Base-by-base conservation (phyloP, 2,329 filamentous ascomycete genomes). In the Cyphellophora europaea region DNA sequence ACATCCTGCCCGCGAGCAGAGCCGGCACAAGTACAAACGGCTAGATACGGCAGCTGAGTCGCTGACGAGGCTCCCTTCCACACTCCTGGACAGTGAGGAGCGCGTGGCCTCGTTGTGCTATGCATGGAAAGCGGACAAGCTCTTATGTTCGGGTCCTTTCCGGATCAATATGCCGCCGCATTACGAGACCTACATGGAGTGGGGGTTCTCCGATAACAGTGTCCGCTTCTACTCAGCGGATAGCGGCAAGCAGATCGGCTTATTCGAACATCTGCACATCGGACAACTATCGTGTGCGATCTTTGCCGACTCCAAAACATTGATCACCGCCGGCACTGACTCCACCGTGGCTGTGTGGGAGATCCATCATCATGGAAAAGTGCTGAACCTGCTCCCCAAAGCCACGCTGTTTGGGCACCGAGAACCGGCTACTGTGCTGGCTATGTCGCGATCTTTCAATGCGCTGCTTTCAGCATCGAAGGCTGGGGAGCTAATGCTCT, bases 211-310 rank as follows among this genome's bases (percentile, higher is more conserved):
- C 1, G 91, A 98, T 57, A 85, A 84, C 49, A 93, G 85, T 47
- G 74, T 98, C 17, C 81, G 91, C 3, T 96, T 98, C 66, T 94
- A 85, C 61, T 76, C 82, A 36, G 78, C 81, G 31, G 86, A 94
- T 47, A 84, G 76, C 38, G 79, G 84, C 52, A 88, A 85, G 65
- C 68, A 82, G 14, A 76, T 93, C 21, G 89, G 89, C 0, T 71
- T 95, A 12, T 94, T 89, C 53, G 91, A 98, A 57, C 93, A 96
- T 53, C 68, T 95, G 2, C 91, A 98, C 54, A 80, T 89, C 38
- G 87, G 88, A 4, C 87, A 94, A 53, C 72, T 98, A 17, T 89
- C 87, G 0, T 79, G 78, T 36, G 79, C 85, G 1, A 68, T 81
- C 10, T 91, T 96, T 54, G 85, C 85, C 1, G 89, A 95, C 55